Base-by-base conservation (phyloP, 495 filamentous ascomycete genomes). In the Aspergillus asperescens region DNA sequence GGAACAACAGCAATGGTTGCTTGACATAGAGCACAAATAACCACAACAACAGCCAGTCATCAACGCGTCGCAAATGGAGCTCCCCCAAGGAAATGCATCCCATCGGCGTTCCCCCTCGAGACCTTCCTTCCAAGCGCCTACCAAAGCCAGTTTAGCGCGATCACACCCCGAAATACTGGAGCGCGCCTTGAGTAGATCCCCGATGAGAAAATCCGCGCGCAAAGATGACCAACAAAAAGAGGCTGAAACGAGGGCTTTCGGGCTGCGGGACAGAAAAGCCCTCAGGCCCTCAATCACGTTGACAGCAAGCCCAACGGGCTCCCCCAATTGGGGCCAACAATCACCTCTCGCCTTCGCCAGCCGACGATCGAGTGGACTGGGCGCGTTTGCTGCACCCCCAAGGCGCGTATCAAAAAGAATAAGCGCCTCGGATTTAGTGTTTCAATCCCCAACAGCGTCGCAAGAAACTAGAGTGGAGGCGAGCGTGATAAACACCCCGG, bases 51-150 rank as follows among this genome's bases (percentile, higher is more conserved):
- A 67, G 64, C 18, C 28, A 13, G 23, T 37, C n/a, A 55, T 62
- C 15, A 59, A 61, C 61, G 61, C 56, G 57, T 63, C 63, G 42
- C 62, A 70, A 37, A 62, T 52, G 47, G 58, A 58, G 67, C 60
- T 59, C 22, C 22, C 48, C 19, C 48, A 69, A 54, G 65, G 62
- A 53, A 51, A 57, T 48, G 54, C 59, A 31, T 39, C 52, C 9
- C 34, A 40, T 57, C 58, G 48, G 40, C 63, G 54, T 34, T 61
- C 69, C 35, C 56, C 58, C 9, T 45, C 55, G 25, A 77, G 77
- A 4, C 76, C 78, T 0, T 86, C 84, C 0, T 87, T 82, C 60
- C 78, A 80, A 37, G 85, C 83, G 4, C 85, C 84, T 4, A 87
- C 82, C 0, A 79, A 76, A 56, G 76, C 82, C 4, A 86, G 80